Evolutionary conservation across 1,284 basidiomycete species (phyloP).

Genomic region (Exobasidium rhododendri): DNA sequence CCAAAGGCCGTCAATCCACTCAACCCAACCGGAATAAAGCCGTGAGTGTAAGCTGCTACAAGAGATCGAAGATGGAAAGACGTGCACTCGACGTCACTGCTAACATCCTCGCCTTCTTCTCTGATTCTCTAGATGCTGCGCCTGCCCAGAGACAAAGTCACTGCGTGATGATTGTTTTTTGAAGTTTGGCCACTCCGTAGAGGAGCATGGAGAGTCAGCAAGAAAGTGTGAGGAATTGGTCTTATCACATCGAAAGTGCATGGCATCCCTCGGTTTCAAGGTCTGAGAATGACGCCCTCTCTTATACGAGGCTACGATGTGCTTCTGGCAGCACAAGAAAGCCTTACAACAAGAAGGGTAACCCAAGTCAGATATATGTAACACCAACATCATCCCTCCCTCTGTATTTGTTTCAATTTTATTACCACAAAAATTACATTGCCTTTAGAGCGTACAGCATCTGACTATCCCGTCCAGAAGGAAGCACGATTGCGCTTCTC

Average conservation of each 20-base stretch:
- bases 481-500: too few relatives aligned
- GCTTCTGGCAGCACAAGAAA: too few relatives aligned
- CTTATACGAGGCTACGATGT: too few relatives aligned
- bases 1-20: constrained; percentile 56
- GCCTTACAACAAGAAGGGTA: too few relatives aligned
- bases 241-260: constrained; percentile 78
- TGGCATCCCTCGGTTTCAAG: constrained; percentile 64
- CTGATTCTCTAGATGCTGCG: constrained; percentile 66
- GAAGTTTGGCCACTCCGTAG: constrained; percentile 63
- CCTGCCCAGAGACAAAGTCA: constrained; percentile 89
- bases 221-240: constrained; percentile 78
- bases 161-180: constrained; percentile 90
- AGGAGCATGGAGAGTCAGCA: constrained; percentile 62
- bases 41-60: constrained; percentile 47
- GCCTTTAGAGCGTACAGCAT: too few relatives aligned
- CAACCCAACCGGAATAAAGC: constrained; percentile 85
- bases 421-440: too few relatives aligned
- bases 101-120: neutral
- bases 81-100: neutral
- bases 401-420: too few relatives aligned
- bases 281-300: constrained; percentile 21
- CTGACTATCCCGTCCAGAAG: too few relatives aligned
- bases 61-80: neutral
- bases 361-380: too few relatives aligned
- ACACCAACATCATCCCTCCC: too few relatives aligned